A percentile compares a stretch with the other conserved stretches of the same genome.
Conservation (phyloP, 164 flowering plant species). For the Stephania japonica region DNA sequence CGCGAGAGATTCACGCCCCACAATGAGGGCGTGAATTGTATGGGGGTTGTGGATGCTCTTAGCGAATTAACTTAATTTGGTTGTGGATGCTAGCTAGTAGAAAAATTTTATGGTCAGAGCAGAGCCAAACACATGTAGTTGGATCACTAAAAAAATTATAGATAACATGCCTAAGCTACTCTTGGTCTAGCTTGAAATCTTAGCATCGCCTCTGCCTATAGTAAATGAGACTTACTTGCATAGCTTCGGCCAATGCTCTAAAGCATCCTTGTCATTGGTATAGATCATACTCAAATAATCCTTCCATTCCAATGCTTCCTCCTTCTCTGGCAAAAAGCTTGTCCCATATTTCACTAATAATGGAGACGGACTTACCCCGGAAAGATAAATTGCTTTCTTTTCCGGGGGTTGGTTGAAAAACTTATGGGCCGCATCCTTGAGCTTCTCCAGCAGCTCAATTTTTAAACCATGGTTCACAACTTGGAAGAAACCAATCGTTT, state of each 20-base stretch:
- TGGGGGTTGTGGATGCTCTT: too few species aligned
- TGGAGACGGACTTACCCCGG: slow-evolving; percentile 28
- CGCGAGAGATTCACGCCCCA: too few species aligned
- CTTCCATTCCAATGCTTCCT: slow-evolving; percentile 45
- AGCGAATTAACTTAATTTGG: too few species aligned
- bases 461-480: slow-evolving; percentile 41
- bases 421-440: slow-evolving; percentile 26
- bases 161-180: too few species aligned
- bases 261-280: slow-evolving; percentile 34
- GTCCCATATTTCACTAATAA: slow-evolving; percentile 31
- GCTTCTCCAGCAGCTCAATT: slow-evolving; percentile 27
- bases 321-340: slow-evolving; percentile 44
- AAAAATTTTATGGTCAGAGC: too few species aligned
- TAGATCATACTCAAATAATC: slow-evolving; percentile 35
- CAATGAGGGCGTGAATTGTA: too few species aligned
- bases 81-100: too few species aligned
- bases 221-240: slow-evolving; percentile 28
- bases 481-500: slow-evolving; percentile 41
- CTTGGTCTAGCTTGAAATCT: too few species aligned
- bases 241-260: slow-evolving; percentile 29
- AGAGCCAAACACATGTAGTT: too few species aligned
- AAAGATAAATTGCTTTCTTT: slow-evolving; percentile 29
- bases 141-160: too few species aligned
- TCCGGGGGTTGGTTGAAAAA: slow-evolving; percentile 31
- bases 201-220: too few species aligned